Percentiles rank a stretch among this genome's conserved stretches.
Evolutionary conservation across 345 rosid species (phyloP).

Genomic region (Aquilaria sinensis): DNA sequence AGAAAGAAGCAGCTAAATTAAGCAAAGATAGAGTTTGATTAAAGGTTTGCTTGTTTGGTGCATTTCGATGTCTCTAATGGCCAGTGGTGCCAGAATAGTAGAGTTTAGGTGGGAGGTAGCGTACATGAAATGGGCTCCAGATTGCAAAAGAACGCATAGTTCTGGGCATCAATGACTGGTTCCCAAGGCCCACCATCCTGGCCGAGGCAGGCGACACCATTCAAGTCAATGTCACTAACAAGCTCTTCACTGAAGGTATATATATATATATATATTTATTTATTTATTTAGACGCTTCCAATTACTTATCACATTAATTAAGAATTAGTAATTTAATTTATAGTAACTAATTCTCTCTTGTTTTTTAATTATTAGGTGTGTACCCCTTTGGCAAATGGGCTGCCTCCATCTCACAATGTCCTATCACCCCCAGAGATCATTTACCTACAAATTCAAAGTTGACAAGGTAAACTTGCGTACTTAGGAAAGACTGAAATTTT

Average conservation of each 20-base stretch:
- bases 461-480: slow-evolving; percentile 60
- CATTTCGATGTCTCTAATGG: too few relatives aligned
- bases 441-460: slow-evolving; percentile 62
- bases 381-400: slow-evolving; percentile 89
- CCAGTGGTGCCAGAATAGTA: too few relatives aligned
- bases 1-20: too few relatives aligned
- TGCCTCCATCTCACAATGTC: slow-evolving; percentile 73
- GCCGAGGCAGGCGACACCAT: slow-evolving; percentile 60
- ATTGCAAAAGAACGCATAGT: slow-evolving; percentile 50
- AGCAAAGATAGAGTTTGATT: too few relatives aligned
- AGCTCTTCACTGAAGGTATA: slow-evolving; percentile 70
- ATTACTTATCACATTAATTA: too few relatives aligned
- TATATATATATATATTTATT: too few relatives aligned
- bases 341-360: too few relatives aligned
- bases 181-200: slow-evolving; percentile 82
- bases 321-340: too few relatives aligned
- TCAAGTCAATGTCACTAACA: slow-evolving; percentile 51
- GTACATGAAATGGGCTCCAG: slow-evolving; percentile 61
- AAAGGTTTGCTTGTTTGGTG: too few relatives aligned
- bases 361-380: slow-evolving; percentile 33
- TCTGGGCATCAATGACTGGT: slow-evolving; percentile 74
- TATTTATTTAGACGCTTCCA: too few relatives aligned
- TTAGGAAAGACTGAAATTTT: too few relatives aligned
- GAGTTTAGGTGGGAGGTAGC: slow-evolving; percentile 55
- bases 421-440: slow-evolving; percentile 70